Evolutionary conservation across 2,329 filamentous ascomycete species (phyloP), one percentile per base, ranked within the genome.

Genomic region (Sphaerulina musiva): DNA sequence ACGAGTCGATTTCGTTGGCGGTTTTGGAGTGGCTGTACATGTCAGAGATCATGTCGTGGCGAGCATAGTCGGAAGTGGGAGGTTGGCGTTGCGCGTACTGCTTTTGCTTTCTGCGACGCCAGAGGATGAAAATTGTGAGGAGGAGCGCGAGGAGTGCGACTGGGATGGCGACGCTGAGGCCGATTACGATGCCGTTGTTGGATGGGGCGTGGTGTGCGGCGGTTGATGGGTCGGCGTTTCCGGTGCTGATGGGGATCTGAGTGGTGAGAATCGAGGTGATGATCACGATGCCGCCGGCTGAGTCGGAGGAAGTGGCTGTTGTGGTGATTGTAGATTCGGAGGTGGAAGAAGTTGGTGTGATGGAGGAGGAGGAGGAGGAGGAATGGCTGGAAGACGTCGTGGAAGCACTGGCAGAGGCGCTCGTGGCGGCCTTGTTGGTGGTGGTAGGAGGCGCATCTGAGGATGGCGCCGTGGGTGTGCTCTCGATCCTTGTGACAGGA

Each of bases 401-500:
- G 45, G 40, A 36, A 2, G 31, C 11, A 10, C 47, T 34, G n/a
- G 45, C 14, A 10, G 46, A 31, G 12, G 23, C 40, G 50, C 36
- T 50, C 17, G 50, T 42, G 17, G 46, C 45, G 44, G 26, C 32
- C 23, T 44, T 46, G 26, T 44, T 46, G 26, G 52, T 48, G 6
- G 40, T 32, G 10, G 38, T 31, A 8, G 48, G 32, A 10, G 43
- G 26, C 26, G 6, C 26, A 29, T 29, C 38, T 5, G 40, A 44
- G 11, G 58, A 53, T 6, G 54, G 55, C 20, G 59, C 42, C 7
- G 47, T 34, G 5, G 53, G 54, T 3, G 55, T 46, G 43, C 50
- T 59, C 17, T 56, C 53, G 47, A 66, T 65, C 14, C 43, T 62
- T n/a, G 58, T 56, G 4, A 59, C 43, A 8, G 41, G 46, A 7